Conservation (phyloP, 164 flowering plant genomes). For the Pachysandra terminalis region DNA sequence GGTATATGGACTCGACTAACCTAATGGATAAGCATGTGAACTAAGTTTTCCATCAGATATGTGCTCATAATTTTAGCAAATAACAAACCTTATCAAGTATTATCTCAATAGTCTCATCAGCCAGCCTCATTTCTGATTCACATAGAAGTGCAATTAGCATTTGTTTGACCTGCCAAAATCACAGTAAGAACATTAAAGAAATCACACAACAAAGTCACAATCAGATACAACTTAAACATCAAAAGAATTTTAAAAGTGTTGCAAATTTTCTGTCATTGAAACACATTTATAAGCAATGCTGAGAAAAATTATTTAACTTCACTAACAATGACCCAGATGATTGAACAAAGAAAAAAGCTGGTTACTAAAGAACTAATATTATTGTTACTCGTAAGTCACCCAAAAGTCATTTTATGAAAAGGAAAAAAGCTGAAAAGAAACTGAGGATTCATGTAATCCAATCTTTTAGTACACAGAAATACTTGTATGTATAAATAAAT, state of each 20-base stretch:
- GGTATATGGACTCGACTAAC: not conserved
- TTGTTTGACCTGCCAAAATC: slow-evolving; percentile 84
- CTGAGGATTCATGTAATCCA: not conserved
- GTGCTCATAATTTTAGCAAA: not conserved
- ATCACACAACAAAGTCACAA: not conserved
- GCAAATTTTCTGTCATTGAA: not conserved
- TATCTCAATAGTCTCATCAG: slow-evolving; percentile 84
- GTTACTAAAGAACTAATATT: not conserved
- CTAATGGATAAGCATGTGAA: not conserved
- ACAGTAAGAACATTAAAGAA: slow-evolving; percentile 18
- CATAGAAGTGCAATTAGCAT: slow-evolving; percentile 93
- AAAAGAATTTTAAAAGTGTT: not conserved
- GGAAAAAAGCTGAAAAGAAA: not conserved
- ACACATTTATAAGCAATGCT: no score
- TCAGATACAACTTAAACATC: not conserved
- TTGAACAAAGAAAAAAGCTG: not conserved
- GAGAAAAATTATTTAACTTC: no score
- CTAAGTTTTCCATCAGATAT: not conserved
- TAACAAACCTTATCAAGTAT: slow-evolving; percentile 82
- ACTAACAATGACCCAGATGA: not conserved
- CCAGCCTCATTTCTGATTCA: slow-evolving; percentile 91
- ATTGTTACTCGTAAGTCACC: not conserved
- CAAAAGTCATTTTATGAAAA: not conserved
- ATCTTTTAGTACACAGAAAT: no score
- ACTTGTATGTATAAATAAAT: no score